Evolutionary conservation across 768 basidiomycete genomes (phyloP), one percentile per base, ranked within the genome.

Genomic region (Boletus edulis): DNA sequence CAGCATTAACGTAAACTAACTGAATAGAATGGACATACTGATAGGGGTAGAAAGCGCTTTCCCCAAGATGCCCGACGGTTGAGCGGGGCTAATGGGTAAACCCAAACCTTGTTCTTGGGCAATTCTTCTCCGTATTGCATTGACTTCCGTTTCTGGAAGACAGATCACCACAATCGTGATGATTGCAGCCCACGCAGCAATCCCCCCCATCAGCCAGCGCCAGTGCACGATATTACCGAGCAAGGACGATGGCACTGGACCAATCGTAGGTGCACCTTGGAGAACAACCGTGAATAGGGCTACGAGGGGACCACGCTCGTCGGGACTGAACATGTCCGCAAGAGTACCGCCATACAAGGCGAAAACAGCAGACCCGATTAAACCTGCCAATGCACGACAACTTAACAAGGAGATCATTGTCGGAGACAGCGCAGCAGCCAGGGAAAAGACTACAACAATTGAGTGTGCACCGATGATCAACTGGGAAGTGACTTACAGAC

Each of bases 211-310:
- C 29, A 62, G 20, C 60, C 54, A 65, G 15, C 58, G 64, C 66
- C 66, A 65, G 40, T 57, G 53, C 22, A 67, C 47, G 27, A 58
- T 35, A 20, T 50, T 20, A 14, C 66, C 61, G 24, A 67, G 59
- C 11, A 67, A 17, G 4, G 66, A 60, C 3, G 63, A 63, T n/a
- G 66, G 66, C 11, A 67, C 66, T 6, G 66, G 62, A 8, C 63
- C 66, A 29, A 67, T 54, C 9, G 66, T 67, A 4, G 61, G 63
- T 47, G 63, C 66, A 35, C 66, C 66, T 53, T 67, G 66, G 10
- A 63, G 58, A 8, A 67, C 58, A 20, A 67, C 34, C 13, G 62
- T 65, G 46, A 67, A 67, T 3, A 67, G 20, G 31, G 66, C 61
- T 18, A 67, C 53, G 39, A 67, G 52, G 13, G 62, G 46, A 3